Conservation (phyloP, 306 rosid genomes). For the Prosopis cineraria region DNA sequence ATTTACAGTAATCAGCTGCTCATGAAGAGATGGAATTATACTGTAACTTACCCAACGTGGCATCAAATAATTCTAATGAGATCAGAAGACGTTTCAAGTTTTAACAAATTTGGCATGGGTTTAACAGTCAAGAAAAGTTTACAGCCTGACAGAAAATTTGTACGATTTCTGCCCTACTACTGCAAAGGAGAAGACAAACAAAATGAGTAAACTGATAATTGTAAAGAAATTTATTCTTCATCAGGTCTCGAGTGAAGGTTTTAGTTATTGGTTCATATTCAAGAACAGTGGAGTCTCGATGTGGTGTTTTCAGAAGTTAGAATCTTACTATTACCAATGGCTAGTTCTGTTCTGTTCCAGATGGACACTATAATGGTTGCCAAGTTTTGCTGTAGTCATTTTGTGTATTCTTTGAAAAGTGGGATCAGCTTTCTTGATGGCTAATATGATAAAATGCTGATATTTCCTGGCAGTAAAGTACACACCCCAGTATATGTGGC, state of each 20-base stretch:
- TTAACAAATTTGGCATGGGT: neutral
- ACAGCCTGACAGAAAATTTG: neutral
- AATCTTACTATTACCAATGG: slow-evolving; percentile 6
- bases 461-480: slow-evolving; percentile 70
- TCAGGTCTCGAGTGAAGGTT: slow-evolving; percentile 17
- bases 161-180: too few relatives aligned
- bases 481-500: slow-evolving; percentile 88
- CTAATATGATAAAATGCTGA: slow-evolving; percentile 3
- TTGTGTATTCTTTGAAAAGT: slow-evolving; percentile 21
- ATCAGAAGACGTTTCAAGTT: neutral
- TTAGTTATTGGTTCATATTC: slow-evolving; percentile 19
- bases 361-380: neutral
- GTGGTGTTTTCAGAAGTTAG: slow-evolving; percentile 24
- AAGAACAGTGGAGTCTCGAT: slow-evolving; percentile 27
- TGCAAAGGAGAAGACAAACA: too few relatives aligned
- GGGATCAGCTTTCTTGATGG: slow-evolving; percentile 2
- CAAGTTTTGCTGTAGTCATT: slow-evolving; percentile 8
- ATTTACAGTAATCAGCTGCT: slow-evolving; percentile 3
- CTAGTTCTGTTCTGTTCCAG: slow-evolving; percentile 21
- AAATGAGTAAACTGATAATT: neutral
- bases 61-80: neutral
- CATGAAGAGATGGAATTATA: neutral
- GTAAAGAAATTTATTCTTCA: neutral
- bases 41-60: neutral
- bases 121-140: neutral